Evolutionary conservation across 2,329 filamentous ascomycete genomes (phyloP), one percentile per base, ranked within the genome.

Genomic region (Aspergillus novofumigatus): DNA sequence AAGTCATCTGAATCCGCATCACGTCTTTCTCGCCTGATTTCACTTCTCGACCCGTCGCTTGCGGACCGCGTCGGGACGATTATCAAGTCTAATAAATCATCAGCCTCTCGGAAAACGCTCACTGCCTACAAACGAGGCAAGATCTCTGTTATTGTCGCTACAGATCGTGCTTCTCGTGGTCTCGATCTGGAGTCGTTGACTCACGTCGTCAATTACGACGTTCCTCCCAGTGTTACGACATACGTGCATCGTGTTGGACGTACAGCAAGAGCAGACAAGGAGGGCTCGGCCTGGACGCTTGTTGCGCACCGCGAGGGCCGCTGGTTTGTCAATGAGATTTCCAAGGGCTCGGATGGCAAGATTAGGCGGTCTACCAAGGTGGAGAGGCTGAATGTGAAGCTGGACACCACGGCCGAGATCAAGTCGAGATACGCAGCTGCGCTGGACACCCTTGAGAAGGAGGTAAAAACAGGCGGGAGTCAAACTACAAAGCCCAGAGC

Each of bases 181-280:
- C 86, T 97, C 26, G 93, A 97, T 72, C 81, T 96, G 11, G 84
- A 86, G 0, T 82, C 84, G 49, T 83, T 97, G 49, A 86, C 87
- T 38, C 90, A 96, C 69, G 91, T 97, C 49, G 80, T 97, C 74
- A 97, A 96, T 77, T 97, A 97, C 78, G 93, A 97, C 71, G 82
- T 97, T 52, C 93, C 93, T 0, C 83, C 86, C 4, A 92, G 88
- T 67, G 78, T 92, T 35, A 89, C 88, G 5, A 88, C 86, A 25
- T 97, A 97, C 67, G 86, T 97, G 4, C 94, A 97, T 72, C 88
- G 94, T 44, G 91, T 97, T 1, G 93, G 94, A 41, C 86, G 94
- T 56, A 97, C 93, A 0, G 93, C 93, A 0, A 83, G 92, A 70
- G 94, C 91, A 0, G 91, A 89, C 1, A 85, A 86, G 54, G 64